Evolutionary conservation across 305 asterid species (phyloP).

Genomic region (Fraxinus latifolia): DNA sequence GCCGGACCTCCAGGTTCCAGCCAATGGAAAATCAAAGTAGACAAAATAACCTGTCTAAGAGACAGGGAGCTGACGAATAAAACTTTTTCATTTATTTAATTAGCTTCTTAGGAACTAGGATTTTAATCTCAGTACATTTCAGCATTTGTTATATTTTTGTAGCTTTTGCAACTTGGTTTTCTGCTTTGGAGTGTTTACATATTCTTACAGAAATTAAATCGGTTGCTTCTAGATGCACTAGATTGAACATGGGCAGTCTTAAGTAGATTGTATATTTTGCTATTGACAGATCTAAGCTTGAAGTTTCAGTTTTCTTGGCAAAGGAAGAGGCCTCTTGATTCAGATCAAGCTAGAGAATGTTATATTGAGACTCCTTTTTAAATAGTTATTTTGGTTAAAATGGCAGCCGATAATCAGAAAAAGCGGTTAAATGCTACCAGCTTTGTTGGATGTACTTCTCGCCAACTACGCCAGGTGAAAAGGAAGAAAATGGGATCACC

Average conservation of each 20-base stretch:
- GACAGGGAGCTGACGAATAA: neutral
- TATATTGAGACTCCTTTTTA: constrained; percentile 27
- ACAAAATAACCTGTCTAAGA: neutral
- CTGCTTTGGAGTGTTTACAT: constrained; percentile 11
- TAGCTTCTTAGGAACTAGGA: neutral
- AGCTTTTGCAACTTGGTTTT: constrained; percentile 5
- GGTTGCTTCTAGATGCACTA: neutral
- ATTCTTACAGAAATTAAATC: neutral
- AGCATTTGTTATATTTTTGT: neutral
- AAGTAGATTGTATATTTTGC: constrained; percentile 4
- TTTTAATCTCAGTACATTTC: neutral
- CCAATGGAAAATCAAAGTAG: neutral
- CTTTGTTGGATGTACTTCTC: constrained; percentile 50
- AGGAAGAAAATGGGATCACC: constrained; percentile 43
- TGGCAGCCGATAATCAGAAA: constrained; percentile 81
- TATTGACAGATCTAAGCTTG: constrained; percentile 13
- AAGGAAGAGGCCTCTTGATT: constrained; percentile 7
- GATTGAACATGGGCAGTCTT: neutral
- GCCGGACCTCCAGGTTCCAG: neutral
- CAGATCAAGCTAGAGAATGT: constrained; percentile 30
- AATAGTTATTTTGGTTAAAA: constrained; percentile 31
- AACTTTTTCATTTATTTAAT: neutral
- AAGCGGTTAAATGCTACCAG: constrained; percentile 55
- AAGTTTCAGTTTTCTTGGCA: constrained; percentile 12
- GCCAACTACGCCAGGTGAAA: constrained; percentile 48